phyloP scores from a whole-genome alignment of 306 rosid species.

The Cucurbita moschata region DNA sequence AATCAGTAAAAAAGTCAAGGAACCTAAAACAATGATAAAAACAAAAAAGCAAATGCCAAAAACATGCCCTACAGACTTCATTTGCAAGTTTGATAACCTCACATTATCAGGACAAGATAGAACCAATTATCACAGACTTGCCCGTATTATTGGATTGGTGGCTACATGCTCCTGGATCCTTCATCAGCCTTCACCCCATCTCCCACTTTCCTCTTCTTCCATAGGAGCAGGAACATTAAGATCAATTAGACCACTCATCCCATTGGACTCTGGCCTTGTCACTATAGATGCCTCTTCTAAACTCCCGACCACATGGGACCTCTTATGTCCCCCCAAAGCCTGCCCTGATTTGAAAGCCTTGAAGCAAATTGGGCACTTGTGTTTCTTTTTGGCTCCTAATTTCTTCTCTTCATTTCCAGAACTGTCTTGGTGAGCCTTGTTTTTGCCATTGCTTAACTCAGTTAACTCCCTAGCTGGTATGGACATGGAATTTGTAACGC shows the following conservation, averaged over 20 bases:
- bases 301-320: conserved; percentile 82
- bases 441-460: conserved; percentile 13
- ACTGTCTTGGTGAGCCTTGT: conserved; percentile 11
- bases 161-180: conserved; percentile 9
- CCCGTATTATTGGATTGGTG: conserved; percentile 3
- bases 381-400: conserved; percentile 39
- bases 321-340: conserved; percentile 95
- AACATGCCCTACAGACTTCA: conserved; percentile 3
- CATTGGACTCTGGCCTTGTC: conserved; percentile 25
- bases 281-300: conserved; percentile 38
- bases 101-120: neutral
- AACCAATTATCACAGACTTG: conserved; percentile 3
- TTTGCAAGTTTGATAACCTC: neutral
- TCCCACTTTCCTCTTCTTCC: conserved; percentile 37
- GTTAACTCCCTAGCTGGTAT: conserved; percentile 14
- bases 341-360: conserved; percentile 70
- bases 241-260: conserved; percentile 48
- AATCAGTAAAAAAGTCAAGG: neutral
- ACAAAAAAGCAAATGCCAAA: neutral
- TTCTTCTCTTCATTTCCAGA: conserved; percentile 26
- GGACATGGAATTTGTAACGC: conserved; percentile 21
- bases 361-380: conserved; percentile 83
- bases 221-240: conserved; percentile 80
- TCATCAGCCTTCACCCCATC: conserved; percentile 19
- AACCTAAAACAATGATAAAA: neutral